Evolutionary conservation across 371 early-diverging fungal species (phyloP), one percentile per base, ranked within the genome.

Genomic region (Apophysomyces elegans): DNA sequence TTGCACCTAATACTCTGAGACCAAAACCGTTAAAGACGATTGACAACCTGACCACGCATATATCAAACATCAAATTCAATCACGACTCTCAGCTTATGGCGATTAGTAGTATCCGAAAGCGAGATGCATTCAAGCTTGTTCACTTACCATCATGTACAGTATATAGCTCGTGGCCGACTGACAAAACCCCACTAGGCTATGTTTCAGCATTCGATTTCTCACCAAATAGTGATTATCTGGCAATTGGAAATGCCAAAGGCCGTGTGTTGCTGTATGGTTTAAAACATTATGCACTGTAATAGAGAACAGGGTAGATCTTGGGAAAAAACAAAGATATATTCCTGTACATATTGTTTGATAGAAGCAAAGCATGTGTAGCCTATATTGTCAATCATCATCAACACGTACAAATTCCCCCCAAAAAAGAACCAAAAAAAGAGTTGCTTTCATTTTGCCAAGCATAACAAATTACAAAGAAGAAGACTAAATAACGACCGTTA

Each of bases 101-200:
- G 12, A 87, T 96, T 26, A 79, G 88, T 8, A 91, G 91, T 68
- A 67, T 84, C 50, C 69, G 68, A 32, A 91, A 89, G 65, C 86
- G 88, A 69, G 93, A 95, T 66, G 87, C 91, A 59, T 73, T 97
- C 62, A 80, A 88, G 67, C 67, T 98, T 26, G 74, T 92, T 5
- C 95, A 98, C 76, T 69, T 91, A 39, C 90, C 93, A 12, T 85
- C 93, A 0, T 78, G 86, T 54, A 82, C 86, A 13, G 94, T 96
- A 45, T 95, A 92, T 76, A 64, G 82, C 63, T 97, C 96, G 80
- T 98, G 97, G 97, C 97, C 97, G 4, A 94, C 93, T 8, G 70
- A 72, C 9, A 76, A 78, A 32, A 95, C 96, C 5, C 95, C 95
- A 12, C 78, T 96, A 37, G 85, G 91, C 37, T 85, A 91, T 69